These are phyloP conservation scores for Terana coerulea DNA, from an alignment of 768 basidiomycete species.

Conservation along the genomic window DNA sequence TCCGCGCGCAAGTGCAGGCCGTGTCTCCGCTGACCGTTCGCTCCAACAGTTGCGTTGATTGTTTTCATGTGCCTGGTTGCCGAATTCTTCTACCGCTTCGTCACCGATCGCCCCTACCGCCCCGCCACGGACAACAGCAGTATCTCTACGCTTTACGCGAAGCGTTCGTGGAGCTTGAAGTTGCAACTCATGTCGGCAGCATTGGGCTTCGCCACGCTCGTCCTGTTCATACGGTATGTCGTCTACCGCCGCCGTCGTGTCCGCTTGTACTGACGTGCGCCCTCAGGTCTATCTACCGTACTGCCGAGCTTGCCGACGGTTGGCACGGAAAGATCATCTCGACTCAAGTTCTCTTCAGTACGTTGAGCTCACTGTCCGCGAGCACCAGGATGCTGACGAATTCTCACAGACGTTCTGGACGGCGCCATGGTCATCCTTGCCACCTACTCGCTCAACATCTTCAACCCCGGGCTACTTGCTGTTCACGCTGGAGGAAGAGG, in stretches of 20 bases:
- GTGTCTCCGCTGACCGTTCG: not conserved
- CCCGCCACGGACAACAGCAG: not conserved
- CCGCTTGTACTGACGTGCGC: too few relatives aligned
- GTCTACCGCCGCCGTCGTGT: conserved; percentile 8
- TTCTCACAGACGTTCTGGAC: conserved; percentile 43
- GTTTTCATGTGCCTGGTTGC: conserved; percentile 36
- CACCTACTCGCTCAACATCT: conserved; percentile 40
- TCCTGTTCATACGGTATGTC: conserved; percentile 45
- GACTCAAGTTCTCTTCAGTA: conserved; percentile 47
- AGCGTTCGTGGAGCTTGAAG: conserved; percentile 14
- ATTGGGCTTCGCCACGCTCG: conserved; percentile 32
- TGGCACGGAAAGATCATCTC: conserved; percentile 48
- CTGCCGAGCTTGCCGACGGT: conserved; percentile 43
- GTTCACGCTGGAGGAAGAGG: not conserved
- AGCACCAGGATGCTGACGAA: not conserved
- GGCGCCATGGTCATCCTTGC: conserved; percentile 45
- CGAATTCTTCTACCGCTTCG: conserved; percentile 44
- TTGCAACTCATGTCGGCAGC: conserved; percentile 31
- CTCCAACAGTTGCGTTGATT: conserved; percentile 34
- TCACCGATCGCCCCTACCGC: conserved; percentile 31
- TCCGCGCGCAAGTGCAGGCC: not conserved
- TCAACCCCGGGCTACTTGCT: conserved; percentile 37
- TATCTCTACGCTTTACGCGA: not conserved
- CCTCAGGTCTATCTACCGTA: conserved; percentile 44
- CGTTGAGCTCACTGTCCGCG: conserved; percentile 13